Percentiles rank a stretch among this genome's conserved stretches.
Evolutionary conservation across 345 rosid genomes (phyloP).

Genomic region (Syzygium grande): DNA sequence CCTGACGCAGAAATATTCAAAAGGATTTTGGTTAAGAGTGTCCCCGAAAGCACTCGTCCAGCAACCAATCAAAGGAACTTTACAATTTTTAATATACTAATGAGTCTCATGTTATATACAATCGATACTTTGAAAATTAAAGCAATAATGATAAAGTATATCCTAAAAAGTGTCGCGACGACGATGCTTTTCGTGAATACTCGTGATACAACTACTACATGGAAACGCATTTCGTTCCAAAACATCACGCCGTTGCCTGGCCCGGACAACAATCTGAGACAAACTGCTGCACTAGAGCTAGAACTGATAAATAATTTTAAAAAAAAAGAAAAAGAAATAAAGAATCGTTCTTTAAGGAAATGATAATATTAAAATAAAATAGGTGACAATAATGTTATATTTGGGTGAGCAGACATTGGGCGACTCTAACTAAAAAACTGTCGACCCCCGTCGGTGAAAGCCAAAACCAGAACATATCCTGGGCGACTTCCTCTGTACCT

Average conservation of each 20-base stretch:
- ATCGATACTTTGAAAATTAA: not conserved
- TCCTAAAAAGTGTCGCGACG: rapidly evolving
- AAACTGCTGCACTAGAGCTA: not conserved
- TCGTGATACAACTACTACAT: not conserved
- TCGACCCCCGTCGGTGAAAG: not conserved
- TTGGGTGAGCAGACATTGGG: not conserved
- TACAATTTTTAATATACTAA: rapidly evolving
- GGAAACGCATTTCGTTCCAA: not conserved
- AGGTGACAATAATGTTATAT: not conserved
- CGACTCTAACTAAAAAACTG: not conserved
- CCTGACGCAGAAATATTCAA: not conserved
- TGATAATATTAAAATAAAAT: not conserved
- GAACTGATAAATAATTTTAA: not conserved
- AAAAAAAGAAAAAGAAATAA: not conserved
- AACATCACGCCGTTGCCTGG: rapidly evolving
- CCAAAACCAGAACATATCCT: not conserved
- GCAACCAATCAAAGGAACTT: not conserved
- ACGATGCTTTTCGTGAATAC: not conserved
- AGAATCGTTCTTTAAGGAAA: not conserved
- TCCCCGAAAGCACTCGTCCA: not conserved
- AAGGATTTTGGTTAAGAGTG: not conserved
- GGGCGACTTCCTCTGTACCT: not conserved
- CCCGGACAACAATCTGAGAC: no score
- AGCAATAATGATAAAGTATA: not conserved
- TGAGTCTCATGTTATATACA: not conserved